Evolutionary conservation across 1,284 basidiomycete genomes (phyloP).

Genomic region (Trichosporon asahii): DNA sequence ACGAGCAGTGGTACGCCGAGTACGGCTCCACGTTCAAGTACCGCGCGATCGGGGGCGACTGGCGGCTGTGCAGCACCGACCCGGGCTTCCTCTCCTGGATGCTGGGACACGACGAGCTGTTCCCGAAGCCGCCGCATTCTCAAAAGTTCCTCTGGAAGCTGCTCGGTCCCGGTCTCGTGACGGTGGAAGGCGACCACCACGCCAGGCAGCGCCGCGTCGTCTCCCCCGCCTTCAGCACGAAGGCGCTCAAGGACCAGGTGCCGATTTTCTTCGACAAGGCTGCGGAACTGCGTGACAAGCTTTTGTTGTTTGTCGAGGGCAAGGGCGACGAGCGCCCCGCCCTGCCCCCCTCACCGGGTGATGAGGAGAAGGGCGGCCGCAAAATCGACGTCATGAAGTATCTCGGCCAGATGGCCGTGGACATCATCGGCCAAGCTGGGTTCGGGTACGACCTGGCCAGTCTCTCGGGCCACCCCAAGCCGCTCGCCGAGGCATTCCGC

Average conservation of each 20-base stretch:
- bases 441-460: constrained; percentile 59
- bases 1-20: constrained; percentile 27
- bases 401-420: constrained; percentile 62
- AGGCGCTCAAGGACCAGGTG: constrained; percentile 31
- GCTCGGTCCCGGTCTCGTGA: constrained; percentile 26
- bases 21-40: constrained; percentile 33
- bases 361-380: constrained; percentile 16
- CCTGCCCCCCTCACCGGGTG: constrained; percentile 19
- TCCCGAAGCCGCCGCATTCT: constrained; percentile 62
- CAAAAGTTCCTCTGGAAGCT: not conserved
- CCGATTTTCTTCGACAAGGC: constrained; percentile 66
- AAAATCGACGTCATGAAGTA: constrained; percentile 59
- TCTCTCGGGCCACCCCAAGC: constrained; percentile 31
- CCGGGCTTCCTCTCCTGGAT: constrained; percentile 61
- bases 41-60: constrained; percentile 20
- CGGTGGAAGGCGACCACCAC: constrained; percentile 55
- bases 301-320: constrained; percentile 64
- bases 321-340: constrained; percentile 50
- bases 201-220: constrained; percentile 55
- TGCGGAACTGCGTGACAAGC: constrained; percentile 54
- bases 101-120: constrained; percentile 60
- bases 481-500: constrained; percentile 39
- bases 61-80: constrained; percentile 61
- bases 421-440: constrained; percentile 65
- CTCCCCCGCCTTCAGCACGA: constrained; percentile 48